These are phyloP conservation scores for Millerozyma miso DNA, from an alignment of 805 yeast species.

Conservation along the genomic window DNA sequence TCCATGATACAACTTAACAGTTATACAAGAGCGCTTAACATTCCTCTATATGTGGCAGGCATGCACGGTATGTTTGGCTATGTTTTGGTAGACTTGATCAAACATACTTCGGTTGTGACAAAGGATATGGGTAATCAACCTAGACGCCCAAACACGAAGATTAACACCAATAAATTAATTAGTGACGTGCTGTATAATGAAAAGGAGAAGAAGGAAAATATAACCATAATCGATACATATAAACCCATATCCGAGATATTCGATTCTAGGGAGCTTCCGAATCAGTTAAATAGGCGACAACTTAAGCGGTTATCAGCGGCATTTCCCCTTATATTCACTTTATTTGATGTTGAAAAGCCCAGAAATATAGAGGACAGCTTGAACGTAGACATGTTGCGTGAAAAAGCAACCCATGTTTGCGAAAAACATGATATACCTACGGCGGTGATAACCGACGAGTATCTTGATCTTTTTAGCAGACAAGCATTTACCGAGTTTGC, in stretches of 20 bases:
- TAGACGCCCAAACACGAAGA: constrained; percentile 40
- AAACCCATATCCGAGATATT: constrained; percentile 33
- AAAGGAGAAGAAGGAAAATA: constrained; percentile 40
- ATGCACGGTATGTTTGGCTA: constrained; percentile 81
- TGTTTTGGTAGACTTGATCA: constrained; percentile 71
- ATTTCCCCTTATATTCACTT: constrained; percentile 56
- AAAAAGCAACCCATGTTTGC: constrained; percentile 26
- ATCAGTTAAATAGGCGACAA: constrained; percentile 41
- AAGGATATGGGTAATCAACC: constrained; percentile 44
- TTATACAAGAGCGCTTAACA: constrained; percentile 49
- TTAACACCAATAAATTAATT: constrained; percentile 44
- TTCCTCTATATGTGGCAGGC: constrained; percentile 67
- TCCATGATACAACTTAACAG: constrained; percentile 48
- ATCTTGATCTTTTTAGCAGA: constrained; percentile 35
- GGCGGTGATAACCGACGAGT: constrained; percentile 39
- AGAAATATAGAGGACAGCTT: constrained; percentile 17
- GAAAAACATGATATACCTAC: constrained; percentile 36
- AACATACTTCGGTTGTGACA: constrained; percentile 53
- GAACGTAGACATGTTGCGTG: constrained; percentile 25
- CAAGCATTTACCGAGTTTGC: constrained; percentile 66
- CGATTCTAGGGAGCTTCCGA: constrained; percentile 31
- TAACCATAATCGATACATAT: constrained; percentile 36
- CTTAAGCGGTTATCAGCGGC: constrained; percentile 51
- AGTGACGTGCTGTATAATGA: constrained; percentile 24
- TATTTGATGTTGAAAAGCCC: constrained; percentile 41